These are phyloP conservation scores for Pleurotus salmoneostramineus DNA, from an alignment of 768 basidiomycete genomes.

Conservation along the genomic window DNA sequence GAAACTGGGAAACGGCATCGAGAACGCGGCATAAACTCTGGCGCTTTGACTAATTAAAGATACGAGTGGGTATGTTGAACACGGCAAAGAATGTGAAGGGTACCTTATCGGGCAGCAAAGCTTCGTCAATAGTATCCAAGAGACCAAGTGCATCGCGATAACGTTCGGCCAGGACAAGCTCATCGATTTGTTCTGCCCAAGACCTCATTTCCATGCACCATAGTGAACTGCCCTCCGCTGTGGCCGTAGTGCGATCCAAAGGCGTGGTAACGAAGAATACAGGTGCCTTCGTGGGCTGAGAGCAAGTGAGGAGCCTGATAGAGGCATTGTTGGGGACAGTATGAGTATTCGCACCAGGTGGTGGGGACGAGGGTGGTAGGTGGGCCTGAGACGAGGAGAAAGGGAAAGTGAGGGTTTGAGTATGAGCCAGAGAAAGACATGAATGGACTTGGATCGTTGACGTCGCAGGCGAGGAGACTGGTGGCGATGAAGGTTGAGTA, in stretches of 20 bases:
- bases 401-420: slow-evolving; percentile 66
- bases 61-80: not conserved
- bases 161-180: slow-evolving; percentile 62
- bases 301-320: slow-evolving; percentile 63
- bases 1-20: slow-evolving; percentile 77
- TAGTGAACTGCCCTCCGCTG: slow-evolving; percentile 70
- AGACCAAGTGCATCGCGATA: slow-evolving; percentile 82
- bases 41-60: slow-evolving; percentile 33
- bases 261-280: slow-evolving; percentile 71
- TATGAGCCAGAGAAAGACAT: slow-evolving; percentile 55
- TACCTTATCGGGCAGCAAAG: slow-evolving; percentile 65
- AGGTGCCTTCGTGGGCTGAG: slow-evolving; percentile 47
- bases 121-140: slow-evolving; percentile 63
- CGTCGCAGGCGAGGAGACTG: slow-evolving; percentile 37
- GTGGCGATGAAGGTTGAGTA: slow-evolving; percentile 19
- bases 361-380: slow-evolving; percentile 18
- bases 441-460: slow-evolving; percentile 71
- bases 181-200: slow-evolving; percentile 83
- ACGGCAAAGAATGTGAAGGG: not conserved
- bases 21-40: slow-evolving; percentile 59
- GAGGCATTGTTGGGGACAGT: slow-evolving; percentile 31
- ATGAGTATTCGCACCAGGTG: slow-evolving; percentile 15
- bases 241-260: slow-evolving; percentile 59
- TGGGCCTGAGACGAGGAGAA: slow-evolving; percentile 32
- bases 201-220: slow-evolving; percentile 73